A percentile compares a stretch with the other conserved stretches of the same genome.
Evolutionary conservation across 2,329 filamentous ascomycete species (phyloP).

Genomic region (Zalaria sp.): DNA sequence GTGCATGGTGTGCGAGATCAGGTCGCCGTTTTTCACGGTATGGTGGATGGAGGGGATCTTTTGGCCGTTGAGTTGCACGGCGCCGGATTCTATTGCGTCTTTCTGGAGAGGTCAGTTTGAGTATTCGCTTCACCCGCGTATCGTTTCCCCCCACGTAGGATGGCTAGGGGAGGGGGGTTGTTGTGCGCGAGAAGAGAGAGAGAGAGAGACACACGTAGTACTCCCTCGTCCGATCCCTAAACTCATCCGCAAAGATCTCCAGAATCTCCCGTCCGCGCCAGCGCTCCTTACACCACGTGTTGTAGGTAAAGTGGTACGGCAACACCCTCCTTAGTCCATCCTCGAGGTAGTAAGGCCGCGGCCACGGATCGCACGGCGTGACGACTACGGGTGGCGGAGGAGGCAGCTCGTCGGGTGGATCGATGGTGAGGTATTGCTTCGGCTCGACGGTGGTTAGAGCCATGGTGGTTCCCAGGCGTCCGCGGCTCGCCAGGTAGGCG

Average conservation of each 20-base stretch:
- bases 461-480: constrained; percentile 28
- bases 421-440: constrained; percentile 7
- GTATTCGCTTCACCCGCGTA: neutral
- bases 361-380: constrained; percentile 45
- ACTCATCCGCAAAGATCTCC: constrained; percentile 83
- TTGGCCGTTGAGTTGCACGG: constrained; percentile 69
- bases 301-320: constrained; percentile 89
- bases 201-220: constrained; percentile 65
- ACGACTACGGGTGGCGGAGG: constrained; percentile 34
- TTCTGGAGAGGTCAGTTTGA: constrained; percentile 29
- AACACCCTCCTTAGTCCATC: constrained; percentile 68
- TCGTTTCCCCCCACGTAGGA: no score
- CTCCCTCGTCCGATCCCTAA: constrained; percentile 69
- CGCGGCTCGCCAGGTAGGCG: constrained; percentile 37
- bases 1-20: constrained; percentile 86
- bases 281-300: constrained; percentile 85
- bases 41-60: constrained; percentile 49
- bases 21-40: constrained; percentile 71
- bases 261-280: constrained; percentile 74
- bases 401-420: constrained; percentile 22
- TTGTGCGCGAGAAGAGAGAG: neutral
- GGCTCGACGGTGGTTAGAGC: constrained; percentile 25
- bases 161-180: no score
- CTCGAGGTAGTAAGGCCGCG: constrained; percentile 67
- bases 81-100: constrained; percentile 65